Conservation (phyloP, 805 yeast genomes). For the Wickerhamiella dianesei region DNA sequence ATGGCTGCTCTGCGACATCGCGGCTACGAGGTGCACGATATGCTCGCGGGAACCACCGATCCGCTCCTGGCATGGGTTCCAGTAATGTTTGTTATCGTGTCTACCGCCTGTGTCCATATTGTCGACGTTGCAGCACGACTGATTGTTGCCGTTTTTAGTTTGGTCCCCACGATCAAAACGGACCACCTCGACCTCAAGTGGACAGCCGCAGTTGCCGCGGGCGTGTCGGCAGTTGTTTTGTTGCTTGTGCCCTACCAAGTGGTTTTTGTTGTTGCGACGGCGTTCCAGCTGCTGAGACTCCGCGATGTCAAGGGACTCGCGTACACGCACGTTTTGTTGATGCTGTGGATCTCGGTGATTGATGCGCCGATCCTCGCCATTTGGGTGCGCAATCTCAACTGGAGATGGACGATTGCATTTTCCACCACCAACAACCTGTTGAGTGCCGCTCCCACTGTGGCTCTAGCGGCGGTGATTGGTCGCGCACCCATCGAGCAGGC, state of each 20-base stretch:
- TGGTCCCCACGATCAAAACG: not conserved
- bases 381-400: constrained; percentile 58
- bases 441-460: constrained; percentile 55
- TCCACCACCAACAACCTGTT: constrained; percentile 66
- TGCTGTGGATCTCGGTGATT: constrained; percentile 67
- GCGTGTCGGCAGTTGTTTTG: constrained; percentile 1
- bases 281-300: constrained; percentile 8
- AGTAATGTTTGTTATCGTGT: constrained; percentile 11
- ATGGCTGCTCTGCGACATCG: constrained; percentile 13
- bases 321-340: constrained; percentile 38
- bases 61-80: constrained; percentile 14
- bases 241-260: constrained; percentile 27
- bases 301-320: constrained; percentile 3
- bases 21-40: constrained; percentile 16
- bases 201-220: not conserved
- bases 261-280: constrained; percentile 34
- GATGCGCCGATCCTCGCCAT: constrained; percentile 65
- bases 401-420: constrained; percentile 71
- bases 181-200: not conserved
- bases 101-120: constrained; percentile 9
- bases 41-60: constrained; percentile 16
- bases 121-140: constrained; percentile 3
- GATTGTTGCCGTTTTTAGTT: constrained; percentile 14
- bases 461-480: constrained; percentile 32
- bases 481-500: constrained; percentile 1